Percentiles rank a stretch among this genome's conserved stretches.
Conservation (phyloP, 2,329 filamentous ascomycete genomes). For the Verticillium nubilum region DNA sequence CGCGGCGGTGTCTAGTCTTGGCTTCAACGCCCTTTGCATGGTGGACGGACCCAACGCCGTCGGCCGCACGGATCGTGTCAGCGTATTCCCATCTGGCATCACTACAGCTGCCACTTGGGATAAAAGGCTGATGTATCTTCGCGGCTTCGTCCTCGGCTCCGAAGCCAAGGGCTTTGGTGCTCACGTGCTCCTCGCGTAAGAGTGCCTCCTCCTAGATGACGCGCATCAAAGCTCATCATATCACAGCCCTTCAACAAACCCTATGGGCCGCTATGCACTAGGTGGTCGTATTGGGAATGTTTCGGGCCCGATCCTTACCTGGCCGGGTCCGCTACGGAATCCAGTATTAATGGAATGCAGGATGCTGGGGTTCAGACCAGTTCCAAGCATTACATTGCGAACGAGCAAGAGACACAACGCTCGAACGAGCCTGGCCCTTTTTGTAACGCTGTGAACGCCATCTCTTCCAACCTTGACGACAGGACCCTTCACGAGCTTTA, state of each 20-base stretch:
- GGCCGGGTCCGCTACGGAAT: constrained; percentile 69
- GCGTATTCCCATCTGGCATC: constrained; percentile 63
- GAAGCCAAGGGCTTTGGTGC: constrained; percentile 40
- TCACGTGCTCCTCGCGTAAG: no score
- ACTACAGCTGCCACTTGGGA: constrained; percentile 70
- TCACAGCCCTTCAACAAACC: constrained; percentile 45
- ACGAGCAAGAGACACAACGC: constrained; percentile 59
- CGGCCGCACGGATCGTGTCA: neutral
- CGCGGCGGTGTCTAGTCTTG: neutral
- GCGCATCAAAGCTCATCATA: no score
- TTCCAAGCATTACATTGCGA: constrained; percentile 48
- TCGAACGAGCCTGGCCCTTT: constrained; percentile 39
- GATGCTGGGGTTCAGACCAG: constrained; percentile 51
- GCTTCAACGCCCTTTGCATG: neutral
- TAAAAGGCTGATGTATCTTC: constrained; percentile 41
- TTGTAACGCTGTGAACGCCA: constrained; percentile 40
- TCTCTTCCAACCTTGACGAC: constrained; percentile 43
- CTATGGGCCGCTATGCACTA: constrained; percentile 39
- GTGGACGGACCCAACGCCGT: neutral
- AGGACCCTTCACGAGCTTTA: constrained; percentile 71
- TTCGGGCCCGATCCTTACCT: constrained; percentile 67
- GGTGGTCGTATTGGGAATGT: constrained; percentile 70
- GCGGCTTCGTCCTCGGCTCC: constrained; percentile 46
- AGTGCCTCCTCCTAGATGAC: no score
- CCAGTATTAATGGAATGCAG: constrained; percentile 71